Evolutionary conservation across 225 moss, liverwort and hornwort genomes (phyloP).

Genomic region (Polytrichum formosum): DNA sequence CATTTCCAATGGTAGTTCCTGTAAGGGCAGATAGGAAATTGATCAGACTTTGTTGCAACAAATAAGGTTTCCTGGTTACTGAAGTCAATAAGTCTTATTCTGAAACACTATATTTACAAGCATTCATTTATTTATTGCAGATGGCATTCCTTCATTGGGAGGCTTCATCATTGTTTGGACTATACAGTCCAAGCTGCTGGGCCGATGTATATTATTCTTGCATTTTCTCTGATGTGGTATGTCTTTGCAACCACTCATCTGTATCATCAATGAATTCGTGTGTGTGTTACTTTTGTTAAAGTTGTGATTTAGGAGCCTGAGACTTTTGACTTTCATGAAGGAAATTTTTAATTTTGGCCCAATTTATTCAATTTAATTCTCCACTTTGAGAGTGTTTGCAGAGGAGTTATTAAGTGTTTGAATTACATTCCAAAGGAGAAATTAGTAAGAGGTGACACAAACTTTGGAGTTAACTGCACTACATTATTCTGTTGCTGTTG

Average conservation of each 20-base stretch:
- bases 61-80: neutral
- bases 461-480: too few relatives aligned
- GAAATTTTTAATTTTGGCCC: neutral
- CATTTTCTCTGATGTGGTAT: slow-evolving; percentile 83
- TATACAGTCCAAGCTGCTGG: slow-evolving; percentile 69
- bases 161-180: slow-evolving; percentile 58
- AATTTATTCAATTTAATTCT: neutral
- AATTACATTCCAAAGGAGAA: neutral
- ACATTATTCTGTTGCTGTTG: neutral
- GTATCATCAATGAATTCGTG: neutral
- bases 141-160: slow-evolving; percentile 56
- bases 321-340: neutral
- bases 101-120: neutral
- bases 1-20: too few relatives aligned
- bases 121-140: slow-evolving; percentile 32
- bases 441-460: too few relatives aligned
- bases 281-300: neutral
- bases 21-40: neutral
- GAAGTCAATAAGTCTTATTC: neutral
- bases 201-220: slow-evolving; percentile 74
- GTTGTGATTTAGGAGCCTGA: neutral
- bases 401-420: neutral
- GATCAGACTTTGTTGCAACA: neutral
- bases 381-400: too few relatives aligned
- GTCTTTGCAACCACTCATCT: neutral